These are phyloP conservation scores for Calonectria crousiana DNA, from an alignment of 2,329 filamentous ascomycete genomes.

Conservation along the genomic window DNA sequence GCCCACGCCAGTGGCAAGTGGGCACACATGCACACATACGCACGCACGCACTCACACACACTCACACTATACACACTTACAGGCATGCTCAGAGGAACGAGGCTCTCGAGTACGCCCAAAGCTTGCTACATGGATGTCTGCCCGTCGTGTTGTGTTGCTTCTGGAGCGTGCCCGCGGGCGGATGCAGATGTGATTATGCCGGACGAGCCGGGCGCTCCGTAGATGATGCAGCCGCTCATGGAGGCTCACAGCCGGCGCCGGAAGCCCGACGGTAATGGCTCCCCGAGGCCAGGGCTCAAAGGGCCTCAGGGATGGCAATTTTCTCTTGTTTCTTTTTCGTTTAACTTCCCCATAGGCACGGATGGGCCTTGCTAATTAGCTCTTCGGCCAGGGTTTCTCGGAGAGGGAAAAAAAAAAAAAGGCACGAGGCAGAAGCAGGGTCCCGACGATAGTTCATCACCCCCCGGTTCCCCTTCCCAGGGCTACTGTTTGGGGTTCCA, in stretches of 20 bases:
- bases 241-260: neutral
- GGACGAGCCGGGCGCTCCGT: neutral
- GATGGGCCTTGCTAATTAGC: neutral
- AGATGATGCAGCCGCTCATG: neutral
- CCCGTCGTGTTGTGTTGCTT: neutral
- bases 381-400: neutral
- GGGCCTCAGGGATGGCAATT: neutral
- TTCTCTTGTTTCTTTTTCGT: constrained; percentile 1
- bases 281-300: neutral
- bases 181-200: constrained; percentile 12
- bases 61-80: neutral
- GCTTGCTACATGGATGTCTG: neutral
- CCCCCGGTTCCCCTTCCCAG: neutral
- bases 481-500: neutral
- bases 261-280: neutral
- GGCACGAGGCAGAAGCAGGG: neutral
- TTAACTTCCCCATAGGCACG: neutral
- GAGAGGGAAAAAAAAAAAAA: neutral
- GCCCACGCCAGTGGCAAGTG: neutral
- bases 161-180: neutral
- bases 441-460: neutral
- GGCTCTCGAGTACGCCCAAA: neutral
- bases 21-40: neutral
- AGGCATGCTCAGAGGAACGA: neutral
- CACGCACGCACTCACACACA: neutral